Percentiles rank a stretch among this genome's conserved stretches.
Evolutionary conservation across 1,284 basidiomycete species (phyloP).

Genomic region (Schizophyllum amplum): DNA sequence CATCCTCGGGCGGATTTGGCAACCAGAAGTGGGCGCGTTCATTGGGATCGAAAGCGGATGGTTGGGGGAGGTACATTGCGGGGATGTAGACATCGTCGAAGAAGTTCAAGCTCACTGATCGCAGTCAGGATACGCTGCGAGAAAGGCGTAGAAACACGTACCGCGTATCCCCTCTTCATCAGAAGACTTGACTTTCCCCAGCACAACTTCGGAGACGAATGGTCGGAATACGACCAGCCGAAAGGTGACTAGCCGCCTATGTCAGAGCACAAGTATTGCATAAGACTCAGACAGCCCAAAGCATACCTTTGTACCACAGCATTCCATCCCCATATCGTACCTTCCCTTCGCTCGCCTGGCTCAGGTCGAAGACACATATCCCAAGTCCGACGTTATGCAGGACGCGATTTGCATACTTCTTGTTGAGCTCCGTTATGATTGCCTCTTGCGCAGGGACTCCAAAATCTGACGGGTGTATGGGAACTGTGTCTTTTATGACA

Average conservation of each 20-base stretch:
- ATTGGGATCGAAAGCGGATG: conserved; percentile 74
- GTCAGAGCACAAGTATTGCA: conserved; percentile 2
- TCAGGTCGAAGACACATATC: conserved; percentile 82
- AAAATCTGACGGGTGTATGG: conserved; percentile 72
- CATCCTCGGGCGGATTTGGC: conserved; percentile 23
- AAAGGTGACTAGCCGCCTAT: conserved; percentile 62
- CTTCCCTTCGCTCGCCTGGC: conserved; percentile 83
- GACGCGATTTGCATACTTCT: conserved; percentile 91
- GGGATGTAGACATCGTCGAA: conserved; percentile 92
- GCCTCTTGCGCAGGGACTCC: conserved; percentile 64
- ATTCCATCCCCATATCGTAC: conserved; percentile 93
- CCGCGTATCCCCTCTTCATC: conserved; percentile 79
- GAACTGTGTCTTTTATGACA: conserved; percentile 55
- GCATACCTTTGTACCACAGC: conserved; percentile 85
- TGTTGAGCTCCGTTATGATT: conserved; percentile 75
- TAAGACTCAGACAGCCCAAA: neutral
- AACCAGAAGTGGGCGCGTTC: conserved; percentile 83
- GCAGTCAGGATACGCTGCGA: conserved; percentile 1
- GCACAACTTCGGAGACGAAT: conserved; percentile 83
- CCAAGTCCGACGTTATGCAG: conserved; percentile 91
- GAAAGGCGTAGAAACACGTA: conserved; percentile 28
- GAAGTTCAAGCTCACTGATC: conserved; percentile 79
- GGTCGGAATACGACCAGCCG: conserved; percentile 89
- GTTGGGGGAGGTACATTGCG: conserved; percentile 63
- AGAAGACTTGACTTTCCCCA: conserved; percentile 82